Base-by-base conservation (phyloP, 768 basidiomycete species). In the Boletus vinaceobasis region DNA sequence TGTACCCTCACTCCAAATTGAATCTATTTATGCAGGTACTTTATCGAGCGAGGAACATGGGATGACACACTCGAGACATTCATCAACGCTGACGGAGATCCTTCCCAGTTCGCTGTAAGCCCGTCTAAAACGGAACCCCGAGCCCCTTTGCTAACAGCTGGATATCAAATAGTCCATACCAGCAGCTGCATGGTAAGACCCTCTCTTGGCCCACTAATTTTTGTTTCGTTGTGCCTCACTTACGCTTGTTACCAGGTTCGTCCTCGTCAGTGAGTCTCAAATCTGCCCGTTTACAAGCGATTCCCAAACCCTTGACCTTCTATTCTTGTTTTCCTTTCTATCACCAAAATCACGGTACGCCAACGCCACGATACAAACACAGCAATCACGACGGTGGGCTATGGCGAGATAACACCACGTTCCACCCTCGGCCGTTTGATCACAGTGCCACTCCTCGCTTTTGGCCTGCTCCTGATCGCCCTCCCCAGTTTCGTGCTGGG, bases 401-500 rank as follows among this genome's bases (percentile, higher is more conserved):
- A 93, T 61, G 93, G 93, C 36, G 93, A 96, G 70, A 90, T 94
- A 50, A 91, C 90, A 0, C 93, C 93, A 0, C 82, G 89, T 13
- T 91, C 91, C 1, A 85, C 88, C 69, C 76, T 95, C n/a, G 93
- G 93, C 0, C 85, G 91, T 2, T 74, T 95, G 35, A 76, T 96
- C 60, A 93, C 93, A 0, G 74, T 95, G 1, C 93, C 93, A 0
- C 79, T 97, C 19, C 83, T 97, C 45, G 79, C 91, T 13, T 95
- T 91, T 61, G 93, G 93, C 3, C 77, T 96, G 10, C 78, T 97
- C 0, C 78, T 95, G 39, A 93, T 97, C 65, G 94, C 93, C 0
- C 78, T 96, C 5, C 93, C 93, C 7, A 88, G 85, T 63, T 96
- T 97, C 65, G 93, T 97, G 1, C 82, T 97, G 14, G 93, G 93